A percentile compares a stretch with the other conserved stretches of the same genome.
Evolutionary conservation across 169 alveolate species (phyloP).

Genomic region (Toxoplasma gondii): DNA sequence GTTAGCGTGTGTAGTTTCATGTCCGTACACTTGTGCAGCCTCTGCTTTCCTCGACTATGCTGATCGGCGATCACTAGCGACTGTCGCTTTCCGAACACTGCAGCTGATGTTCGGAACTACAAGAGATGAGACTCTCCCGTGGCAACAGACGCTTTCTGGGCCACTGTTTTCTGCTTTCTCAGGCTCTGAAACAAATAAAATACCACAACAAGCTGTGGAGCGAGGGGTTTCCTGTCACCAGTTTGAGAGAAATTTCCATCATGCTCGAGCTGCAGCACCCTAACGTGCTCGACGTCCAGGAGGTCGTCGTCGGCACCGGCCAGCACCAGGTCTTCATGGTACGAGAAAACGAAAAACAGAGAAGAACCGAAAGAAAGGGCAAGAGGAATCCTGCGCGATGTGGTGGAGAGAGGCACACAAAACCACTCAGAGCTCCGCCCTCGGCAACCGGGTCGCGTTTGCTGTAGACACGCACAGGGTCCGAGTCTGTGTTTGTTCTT

Average conservation of each 20-base stretch:
- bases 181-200: conserved; percentile 93
- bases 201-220: conserved; percentile 85
- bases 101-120: no score
- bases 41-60: no score
- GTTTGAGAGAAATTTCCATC: conserved; percentile 94
- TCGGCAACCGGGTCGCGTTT: no score
- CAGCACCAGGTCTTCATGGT: conserved; percentile 83
- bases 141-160: no score
- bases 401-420: background rate
- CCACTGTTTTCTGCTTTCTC: conserved; percentile 56
- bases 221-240: conserved; percentile 94
- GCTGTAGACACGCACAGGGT: no score
- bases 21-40: no score
- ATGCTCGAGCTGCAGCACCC: conserved; percentile 92
- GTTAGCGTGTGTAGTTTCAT: no score
- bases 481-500: no score
- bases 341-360: background rate
- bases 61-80: no score
- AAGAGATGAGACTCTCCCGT: no score
- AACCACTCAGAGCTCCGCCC: no score
- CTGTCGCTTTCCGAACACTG: no score
- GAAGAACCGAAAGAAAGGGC: background rate
- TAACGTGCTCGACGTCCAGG: conserved; percentile 91
- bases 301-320: conserved; percentile 83
- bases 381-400: background rate